Conservation (phyloP, 805 yeast genomes). For the Candida stauntonica region DNA sequence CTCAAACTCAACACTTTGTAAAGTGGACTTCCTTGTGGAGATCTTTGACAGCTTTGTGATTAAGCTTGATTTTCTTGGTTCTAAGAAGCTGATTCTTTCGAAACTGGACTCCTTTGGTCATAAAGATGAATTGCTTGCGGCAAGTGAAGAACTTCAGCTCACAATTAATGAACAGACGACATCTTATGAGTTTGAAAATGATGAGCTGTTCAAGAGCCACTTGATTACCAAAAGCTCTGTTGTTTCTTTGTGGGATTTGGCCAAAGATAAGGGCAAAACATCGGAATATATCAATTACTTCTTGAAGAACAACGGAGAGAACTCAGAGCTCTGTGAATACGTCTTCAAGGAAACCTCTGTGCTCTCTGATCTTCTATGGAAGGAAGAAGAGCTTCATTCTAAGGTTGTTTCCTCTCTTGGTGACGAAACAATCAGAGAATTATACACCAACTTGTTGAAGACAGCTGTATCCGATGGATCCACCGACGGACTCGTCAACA, state of each 20-base stretch:
- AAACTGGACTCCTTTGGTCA: constrained; percentile 32
- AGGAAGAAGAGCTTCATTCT: constrained; percentile 6
- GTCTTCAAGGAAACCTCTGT: constrained; percentile 14
- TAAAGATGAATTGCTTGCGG: constrained; percentile 18
- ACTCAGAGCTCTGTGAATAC: constrained; percentile 11
- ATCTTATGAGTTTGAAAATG: constrained; percentile 27
- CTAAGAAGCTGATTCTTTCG: constrained; percentile 26
- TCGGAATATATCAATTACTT: constrained; percentile 22
- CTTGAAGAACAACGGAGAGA: constrained; percentile 13
- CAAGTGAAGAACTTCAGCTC: constrained; percentile 19
- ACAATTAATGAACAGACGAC: constrained; percentile 24
- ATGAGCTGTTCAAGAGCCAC: constrained; percentile 25
- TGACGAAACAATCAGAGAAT: constrained; percentile 5
- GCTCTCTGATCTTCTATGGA: constrained; percentile 14
- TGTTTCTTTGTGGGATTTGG: constrained; percentile 29
- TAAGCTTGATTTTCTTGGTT: constrained; percentile 19
- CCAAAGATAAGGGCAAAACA: constrained; percentile 20
- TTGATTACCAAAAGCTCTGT: constrained; percentile 35
- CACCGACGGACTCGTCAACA: constrained; percentile 1
- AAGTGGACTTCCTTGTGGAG: constrained; percentile 23
- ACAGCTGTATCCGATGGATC: constrained; percentile 4
- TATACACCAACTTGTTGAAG: constrained; percentile 11
- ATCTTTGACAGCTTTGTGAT: constrained; percentile 30
- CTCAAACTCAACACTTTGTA: constrained; percentile 26
- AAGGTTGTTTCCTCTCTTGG: constrained; percentile 3